These are phyloP conservation scores for Theobroma cacao DNA, from an alignment of 345 rosid genomes.

Conservation along the genomic window DNA sequence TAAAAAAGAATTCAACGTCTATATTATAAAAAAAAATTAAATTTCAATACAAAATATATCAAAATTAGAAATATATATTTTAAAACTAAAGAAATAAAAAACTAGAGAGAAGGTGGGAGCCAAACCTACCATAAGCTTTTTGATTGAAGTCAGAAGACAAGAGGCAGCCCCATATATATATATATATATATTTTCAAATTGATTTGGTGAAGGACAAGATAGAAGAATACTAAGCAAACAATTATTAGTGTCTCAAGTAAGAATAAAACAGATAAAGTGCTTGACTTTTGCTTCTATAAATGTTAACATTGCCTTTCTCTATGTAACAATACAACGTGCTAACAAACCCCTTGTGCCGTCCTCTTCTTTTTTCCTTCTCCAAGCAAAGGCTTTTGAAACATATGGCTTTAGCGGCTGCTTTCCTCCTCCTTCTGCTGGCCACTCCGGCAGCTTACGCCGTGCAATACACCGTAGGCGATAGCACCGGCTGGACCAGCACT, in stretches of 20 bases:
- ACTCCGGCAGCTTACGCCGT: slow-evolving; percentile 36
- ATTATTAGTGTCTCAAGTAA: not conserved
- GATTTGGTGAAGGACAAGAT: slow-evolving; percentile 4
- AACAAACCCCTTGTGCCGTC: not conserved
- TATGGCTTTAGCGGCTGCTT: slow-evolving; percentile 29
- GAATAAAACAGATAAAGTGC: not conserved
- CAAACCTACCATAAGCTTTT: not conserved
- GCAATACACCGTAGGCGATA: slow-evolving; percentile 37
- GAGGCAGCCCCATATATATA: not conserved
- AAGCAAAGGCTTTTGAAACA: not conserved
- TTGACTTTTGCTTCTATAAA: slow-evolving; percentile 6
- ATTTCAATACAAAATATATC: too few relatives aligned
- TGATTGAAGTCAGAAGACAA: not conserved
- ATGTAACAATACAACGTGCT: slow-evolving; percentile 13
- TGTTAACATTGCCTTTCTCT: slow-evolving; percentile 9
- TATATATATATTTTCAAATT: not conserved
- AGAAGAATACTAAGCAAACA: not conserved
- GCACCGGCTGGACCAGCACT: slow-evolving; percentile 33
- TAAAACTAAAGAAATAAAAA: too few relatives aligned
- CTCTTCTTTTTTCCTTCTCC: not conserved
- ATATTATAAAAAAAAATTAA: too few relatives aligned
- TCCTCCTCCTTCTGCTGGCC: slow-evolving; percentile 28
- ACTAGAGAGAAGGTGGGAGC: not conserved
- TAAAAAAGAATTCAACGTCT: too few relatives aligned
- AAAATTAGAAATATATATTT: too few relatives aligned